Evolutionary conservation across 306 rosid genomes (phyloP).

Genomic region (Lupinus albus): DNA sequence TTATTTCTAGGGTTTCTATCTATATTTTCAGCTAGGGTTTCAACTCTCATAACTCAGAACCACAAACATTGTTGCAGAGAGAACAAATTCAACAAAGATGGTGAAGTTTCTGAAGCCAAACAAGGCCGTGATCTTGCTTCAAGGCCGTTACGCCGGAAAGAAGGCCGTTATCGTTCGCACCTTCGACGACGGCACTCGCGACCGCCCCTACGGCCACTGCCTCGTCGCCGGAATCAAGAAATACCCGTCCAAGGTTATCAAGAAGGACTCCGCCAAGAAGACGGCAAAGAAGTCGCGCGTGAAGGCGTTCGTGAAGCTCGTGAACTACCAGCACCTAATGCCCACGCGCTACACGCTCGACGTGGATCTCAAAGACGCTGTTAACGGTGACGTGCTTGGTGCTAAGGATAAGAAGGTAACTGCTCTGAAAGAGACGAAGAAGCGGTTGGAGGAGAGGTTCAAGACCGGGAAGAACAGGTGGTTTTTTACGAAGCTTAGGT

Average conservation of each 20-base stretch:
- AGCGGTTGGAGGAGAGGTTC: too few species aligned
- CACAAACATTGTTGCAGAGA: too few species aligned
- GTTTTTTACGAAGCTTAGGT: too few species aligned
- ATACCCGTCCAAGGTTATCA: conserved; percentile 48
- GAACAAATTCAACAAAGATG: conserved; percentile 10
- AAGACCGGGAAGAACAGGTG: too few species aligned
- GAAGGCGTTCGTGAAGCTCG: conserved; percentile 49
- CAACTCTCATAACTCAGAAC: too few species aligned
- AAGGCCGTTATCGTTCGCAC: conserved; percentile 47
- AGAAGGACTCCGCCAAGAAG: conserved; percentile 39
- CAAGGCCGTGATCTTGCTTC: conserved; percentile 50
- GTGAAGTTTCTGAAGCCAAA: conserved; percentile 49
- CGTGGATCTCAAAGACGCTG: conserved; percentile 53
- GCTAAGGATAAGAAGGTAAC: too few species aligned
- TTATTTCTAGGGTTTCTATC: too few species aligned
- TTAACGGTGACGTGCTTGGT: too few species aligned
- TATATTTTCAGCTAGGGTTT: too few species aligned
- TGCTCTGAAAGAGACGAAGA: too few species aligned
- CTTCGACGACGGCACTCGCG: conserved; percentile 50
- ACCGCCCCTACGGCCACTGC: conserved; percentile 48
- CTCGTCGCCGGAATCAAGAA: conserved; percentile 29
- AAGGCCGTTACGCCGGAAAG: conserved; percentile 48
- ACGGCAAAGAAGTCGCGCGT: conserved; percentile 52
- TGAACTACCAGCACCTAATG: conserved; percentile 50
- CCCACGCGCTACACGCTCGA: conserved; percentile 55